Conservation (phyloP, 495 filamentous ascomycete species). For the Annulohypoxylon bovei region DNA sequence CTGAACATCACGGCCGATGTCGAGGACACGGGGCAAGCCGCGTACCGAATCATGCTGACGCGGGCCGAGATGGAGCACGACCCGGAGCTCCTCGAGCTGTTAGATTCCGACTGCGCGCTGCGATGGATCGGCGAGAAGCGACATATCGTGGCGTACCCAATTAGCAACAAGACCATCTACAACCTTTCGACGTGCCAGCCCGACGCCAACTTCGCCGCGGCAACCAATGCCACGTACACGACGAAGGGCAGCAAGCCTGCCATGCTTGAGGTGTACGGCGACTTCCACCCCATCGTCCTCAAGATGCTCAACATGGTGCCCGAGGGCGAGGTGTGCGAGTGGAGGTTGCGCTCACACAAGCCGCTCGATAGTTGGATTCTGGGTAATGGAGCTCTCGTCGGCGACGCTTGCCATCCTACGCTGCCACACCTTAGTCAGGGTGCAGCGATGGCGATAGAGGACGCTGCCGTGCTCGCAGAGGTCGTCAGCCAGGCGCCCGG, state of each 20-base stretch:
- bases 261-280: slow-evolving; percentile 72
- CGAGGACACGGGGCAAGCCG: slow-evolving; percentile 78
- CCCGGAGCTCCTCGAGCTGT: slow-evolving; percentile 71
- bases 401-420: slow-evolving; percentile 83
- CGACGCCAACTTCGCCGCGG: slow-evolving; percentile 75
- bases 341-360: slow-evolving; percentile 77
- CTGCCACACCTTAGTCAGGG: slow-evolving; percentile 81
- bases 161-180: slow-evolving; percentile 78
- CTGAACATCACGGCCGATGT: slow-evolving; percentile 66
- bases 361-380: slow-evolving; percentile 76
- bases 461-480: slow-evolving; percentile 76
- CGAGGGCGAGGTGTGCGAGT: slow-evolving; percentile 83
- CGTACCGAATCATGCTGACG: slow-evolving; percentile 85
- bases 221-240: slow-evolving; percentile 79
- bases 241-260: slow-evolving; percentile 73
- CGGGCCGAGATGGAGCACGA: slow-evolving; percentile 72
- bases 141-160: slow-evolving; percentile 86
- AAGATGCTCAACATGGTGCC: slow-evolving; percentile 81
- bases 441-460: slow-evolving; percentile 88
- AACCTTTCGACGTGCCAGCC: slow-evolving; percentile 82
- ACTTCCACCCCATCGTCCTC: slow-evolving; percentile 77
- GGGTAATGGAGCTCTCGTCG: slow-evolving; percentile 73
- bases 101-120: slow-evolving; percentile 73
- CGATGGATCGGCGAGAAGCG: slow-evolving; percentile 81
- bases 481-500: slow-evolving; percentile 65